Evolutionary conservation across 2,329 filamentous ascomycete genomes (phyloP), one percentile per base, ranked within the genome.

Genomic region (Claviceps citrina): DNA sequence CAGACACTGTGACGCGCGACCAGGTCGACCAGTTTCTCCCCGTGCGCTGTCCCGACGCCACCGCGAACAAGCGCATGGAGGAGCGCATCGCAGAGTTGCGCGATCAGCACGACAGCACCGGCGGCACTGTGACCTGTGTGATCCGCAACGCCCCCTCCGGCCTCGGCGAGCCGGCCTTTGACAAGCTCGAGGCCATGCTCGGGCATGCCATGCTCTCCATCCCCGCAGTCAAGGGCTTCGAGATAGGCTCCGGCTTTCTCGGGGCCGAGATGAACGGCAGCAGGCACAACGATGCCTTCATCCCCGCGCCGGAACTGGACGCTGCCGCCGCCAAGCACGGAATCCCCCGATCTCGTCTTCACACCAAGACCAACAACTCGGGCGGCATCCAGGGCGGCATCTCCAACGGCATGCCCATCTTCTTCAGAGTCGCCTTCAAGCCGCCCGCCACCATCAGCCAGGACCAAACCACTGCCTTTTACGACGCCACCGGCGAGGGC

Each of bases 371-470:
- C 20, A 96, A 96, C 68, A 86, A 94, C 68, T 89, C 81, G 2
- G 89, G 89, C 10, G 91, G 89, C 47, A 84, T 96, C 50, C 89
- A 96, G 65, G 91, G 89, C 32, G 89, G 89, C 39, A 96, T 96
- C 62, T 81, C 82, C 38, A 96, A 96, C 61, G 91, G 89, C 43
- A 84, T 84, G 28, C 81, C 79, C 43, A 85, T 96, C 64, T 96
- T 91, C 71, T 96, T 96, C 74, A 78, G 82, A 38, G 80, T 94
- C 5, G 87, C 76, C 13, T 96, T 96, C 76, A 96, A 96, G 71
- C 84, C 89, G 8, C 78, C 89, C 3, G 87, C 89, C 24, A 96
- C 91, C 3, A 96, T 96, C 55, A 81, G 84, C 34, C 81, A 89
- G 63, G 81, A 83, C 32, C 89, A 96, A 66, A 71, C 70, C 12